Evolutionary conservation across 176 grass and related monocot genomes (phyloP).

Genomic region (Secale cereale): DNA sequence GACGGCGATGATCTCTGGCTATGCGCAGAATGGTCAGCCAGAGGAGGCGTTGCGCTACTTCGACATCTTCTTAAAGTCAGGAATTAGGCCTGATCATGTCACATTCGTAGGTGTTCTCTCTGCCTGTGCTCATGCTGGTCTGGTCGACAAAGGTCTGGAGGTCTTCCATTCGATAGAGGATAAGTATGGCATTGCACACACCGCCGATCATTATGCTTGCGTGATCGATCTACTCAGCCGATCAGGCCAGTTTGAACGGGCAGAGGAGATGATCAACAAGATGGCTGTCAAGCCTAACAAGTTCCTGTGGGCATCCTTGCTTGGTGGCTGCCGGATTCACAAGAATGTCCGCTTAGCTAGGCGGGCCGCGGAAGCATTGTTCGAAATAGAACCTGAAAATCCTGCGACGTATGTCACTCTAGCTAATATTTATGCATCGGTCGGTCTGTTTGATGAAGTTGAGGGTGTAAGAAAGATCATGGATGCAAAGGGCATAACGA

Average conservation of each 20-base stretch:
- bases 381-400: conserved; percentile 85
- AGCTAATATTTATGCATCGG: conserved; percentile 67
- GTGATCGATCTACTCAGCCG: conserved; percentile 73
- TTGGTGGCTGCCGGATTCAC: conserved; percentile 60
- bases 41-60: conserved; percentile 61
- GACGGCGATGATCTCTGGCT: conserved; percentile 65
- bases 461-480: conserved; percentile 61
- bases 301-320: conserved; percentile 85
- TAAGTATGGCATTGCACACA: conserved; percentile 46
- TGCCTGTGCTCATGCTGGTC: conserved; percentile 73
- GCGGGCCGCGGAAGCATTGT: conserved; percentile 59
- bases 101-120: conserved; percentile 68
- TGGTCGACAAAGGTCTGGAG: conserved; percentile 59
- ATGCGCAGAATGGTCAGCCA: conserved; percentile 72
- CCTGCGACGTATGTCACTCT: conserved; percentile 77
- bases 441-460: conserved; percentile 57
- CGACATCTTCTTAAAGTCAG: conserved; percentile 50
- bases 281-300: conserved; percentile 71
- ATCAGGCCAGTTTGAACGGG: conserved; percentile 56
- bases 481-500: conserved; percentile 49
- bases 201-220: conserved; percentile 77
- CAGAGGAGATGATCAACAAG: conserved; percentile 53
- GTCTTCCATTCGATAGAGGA: conserved; percentile 73
- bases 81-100: conserved; percentile 62
- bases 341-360: conserved; percentile 63